Conservation (phyloP, 2,329 filamentous ascomycete genomes). For the Parasarocladium wereldwijsianum region DNA sequence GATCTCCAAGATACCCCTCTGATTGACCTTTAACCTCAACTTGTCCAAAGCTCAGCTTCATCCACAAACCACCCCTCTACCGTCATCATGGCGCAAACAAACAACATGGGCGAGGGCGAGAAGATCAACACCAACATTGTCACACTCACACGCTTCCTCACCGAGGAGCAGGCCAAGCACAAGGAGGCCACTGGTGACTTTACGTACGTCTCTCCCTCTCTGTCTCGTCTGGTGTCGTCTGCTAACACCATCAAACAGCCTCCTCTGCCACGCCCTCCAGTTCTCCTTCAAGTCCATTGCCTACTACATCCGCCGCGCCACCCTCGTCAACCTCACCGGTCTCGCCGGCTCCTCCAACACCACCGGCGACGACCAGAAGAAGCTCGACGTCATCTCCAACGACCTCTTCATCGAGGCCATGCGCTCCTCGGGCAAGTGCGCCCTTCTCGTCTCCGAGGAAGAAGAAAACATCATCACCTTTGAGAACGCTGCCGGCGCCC, state of each 20-base stretch:
- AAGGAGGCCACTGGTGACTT: conserved; percentile 96
- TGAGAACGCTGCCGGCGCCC: conserved; percentile 56
- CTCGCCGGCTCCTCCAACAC: conserved; percentile 89
- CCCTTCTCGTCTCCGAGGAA: conserved; percentile 92
- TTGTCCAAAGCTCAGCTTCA: conserved; percentile 3
- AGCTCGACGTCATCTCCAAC: conserved; percentile 97
- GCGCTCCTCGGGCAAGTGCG: conserved; percentile 80
- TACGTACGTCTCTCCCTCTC: conserved; percentile 49
- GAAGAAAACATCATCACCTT: conserved; percentile 90
- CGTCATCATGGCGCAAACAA: conserved; percentile 21
- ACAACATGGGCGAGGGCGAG: conserved; percentile 43
- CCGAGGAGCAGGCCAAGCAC: conserved; percentile 88
- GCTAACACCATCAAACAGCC: conserved; percentile 30
- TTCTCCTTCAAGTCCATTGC: conserved; percentile 99
- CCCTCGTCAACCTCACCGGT: conserved; percentile 87
- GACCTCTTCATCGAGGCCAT: conserved; percentile 95
- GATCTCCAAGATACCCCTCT: background rate
- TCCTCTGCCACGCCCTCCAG: conserved; percentile 93
- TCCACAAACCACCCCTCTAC: conserved; percentile 7
- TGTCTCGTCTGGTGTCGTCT: background rate
- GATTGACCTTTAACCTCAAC: background rate
- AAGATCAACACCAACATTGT: conserved; percentile 93
- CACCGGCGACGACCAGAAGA: conserved; percentile 98
- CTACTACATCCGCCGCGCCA: conserved; percentile 95
- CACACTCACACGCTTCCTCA: conserved; percentile 88